A percentile compares a stretch with the other conserved stretches of the same genome.
Conservation (phyloP, 495 filamentous ascomycete species). For the Ramalina peruviana region DNA sequence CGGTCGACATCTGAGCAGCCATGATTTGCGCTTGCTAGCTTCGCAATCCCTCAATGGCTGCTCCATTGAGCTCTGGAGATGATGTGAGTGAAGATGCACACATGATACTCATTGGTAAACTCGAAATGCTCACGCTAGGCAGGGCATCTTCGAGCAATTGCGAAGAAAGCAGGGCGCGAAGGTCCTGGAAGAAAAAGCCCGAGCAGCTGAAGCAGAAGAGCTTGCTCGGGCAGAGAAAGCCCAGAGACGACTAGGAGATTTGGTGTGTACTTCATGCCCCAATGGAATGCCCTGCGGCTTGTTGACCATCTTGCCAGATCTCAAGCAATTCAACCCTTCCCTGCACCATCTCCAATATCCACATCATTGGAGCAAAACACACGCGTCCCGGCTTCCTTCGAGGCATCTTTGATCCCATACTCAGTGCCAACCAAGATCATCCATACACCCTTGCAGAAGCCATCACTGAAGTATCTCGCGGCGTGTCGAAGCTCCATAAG, state of each 20-base stretch:
- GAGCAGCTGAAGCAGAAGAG: slow-evolving; percentile 47
- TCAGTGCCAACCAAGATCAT: slow-evolving; percentile 34
- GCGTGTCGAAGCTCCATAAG: slow-evolving; percentile 57
- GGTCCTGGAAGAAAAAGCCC: slow-evolving; percentile 45
- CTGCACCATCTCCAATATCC: slow-evolving; percentile 67
- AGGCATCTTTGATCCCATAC: background rate
- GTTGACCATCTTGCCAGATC: slow-evolving; percentile 35
- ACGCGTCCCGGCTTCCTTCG: slow-evolving; percentile 58
- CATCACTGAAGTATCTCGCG: slow-evolving; percentile 49
- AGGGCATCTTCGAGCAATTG: slow-evolving; percentile 45
- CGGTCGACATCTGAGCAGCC: background rate
- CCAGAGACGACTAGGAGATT: slow-evolving; percentile 44
- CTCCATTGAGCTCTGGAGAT: slow-evolving; percentile 31
- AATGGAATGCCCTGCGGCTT: slow-evolving; percentile 4
- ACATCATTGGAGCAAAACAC: slow-evolving; percentile 61
- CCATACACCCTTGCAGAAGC: slow-evolving; percentile 67
- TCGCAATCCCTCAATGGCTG: slow-evolving; percentile 31
- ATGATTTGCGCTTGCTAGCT: background rate
- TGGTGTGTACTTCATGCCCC: slow-evolving; percentile 21
- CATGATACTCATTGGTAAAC: background rate
- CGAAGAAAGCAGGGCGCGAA: slow-evolving; percentile 47
- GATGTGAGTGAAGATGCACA: slow-evolving; percentile 25
- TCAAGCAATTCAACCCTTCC: slow-evolving; percentile 66
- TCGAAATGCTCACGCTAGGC: background rate
- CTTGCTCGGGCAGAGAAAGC: slow-evolving; percentile 51